Conservation (phyloP, 2,329 filamentous ascomycete genomes). For the Teratosphaeria viscida region DNA sequence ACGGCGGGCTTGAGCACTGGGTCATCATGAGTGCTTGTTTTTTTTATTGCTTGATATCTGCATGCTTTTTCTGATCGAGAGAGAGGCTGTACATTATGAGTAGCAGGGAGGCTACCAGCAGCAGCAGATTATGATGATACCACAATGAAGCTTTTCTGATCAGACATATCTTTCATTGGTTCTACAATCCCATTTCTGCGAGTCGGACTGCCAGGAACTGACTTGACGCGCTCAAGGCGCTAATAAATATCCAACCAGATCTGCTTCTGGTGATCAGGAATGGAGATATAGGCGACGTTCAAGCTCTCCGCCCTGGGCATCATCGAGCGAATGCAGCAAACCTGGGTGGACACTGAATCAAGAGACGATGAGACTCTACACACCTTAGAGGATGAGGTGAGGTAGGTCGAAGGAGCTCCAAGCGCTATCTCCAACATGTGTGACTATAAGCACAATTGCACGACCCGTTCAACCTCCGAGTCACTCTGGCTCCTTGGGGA, state of each 20-base stretch:
- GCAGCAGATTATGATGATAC: conserved; percentile 11
- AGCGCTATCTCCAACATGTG: not conserved
- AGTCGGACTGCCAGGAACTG: not conserved
- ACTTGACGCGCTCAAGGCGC: not conserved
- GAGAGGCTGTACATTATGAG: conserved; percentile 10
- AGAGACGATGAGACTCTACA: not conserved
- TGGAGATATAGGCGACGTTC: no score
- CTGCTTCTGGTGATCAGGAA: no score
- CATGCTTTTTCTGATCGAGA: conserved; percentile 6
- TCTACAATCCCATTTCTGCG: not conserved
- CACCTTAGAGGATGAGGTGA: not conserved
- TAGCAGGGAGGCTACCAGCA: conserved; percentile 3
- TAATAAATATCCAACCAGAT: no score
- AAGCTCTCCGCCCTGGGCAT: no score
- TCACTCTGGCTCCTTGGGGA: not conserved
- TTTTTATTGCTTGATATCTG: conserved; percentile 4
- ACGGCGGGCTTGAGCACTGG: conserved; percentile 22
- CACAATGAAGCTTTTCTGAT: conserved; percentile 10
- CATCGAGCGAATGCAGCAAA: no score
- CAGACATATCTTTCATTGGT: conserved; percentile 1
- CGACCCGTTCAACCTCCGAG: not conserved
- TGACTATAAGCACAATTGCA: not conserved
- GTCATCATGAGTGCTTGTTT: conserved; percentile 3
- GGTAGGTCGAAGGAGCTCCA: not conserved
- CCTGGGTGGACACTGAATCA: not conserved